Evolutionary conservation across 2,329 filamentous ascomycete species (phyloP).

Genomic region (Talaromyces rugulosus): DNA sequence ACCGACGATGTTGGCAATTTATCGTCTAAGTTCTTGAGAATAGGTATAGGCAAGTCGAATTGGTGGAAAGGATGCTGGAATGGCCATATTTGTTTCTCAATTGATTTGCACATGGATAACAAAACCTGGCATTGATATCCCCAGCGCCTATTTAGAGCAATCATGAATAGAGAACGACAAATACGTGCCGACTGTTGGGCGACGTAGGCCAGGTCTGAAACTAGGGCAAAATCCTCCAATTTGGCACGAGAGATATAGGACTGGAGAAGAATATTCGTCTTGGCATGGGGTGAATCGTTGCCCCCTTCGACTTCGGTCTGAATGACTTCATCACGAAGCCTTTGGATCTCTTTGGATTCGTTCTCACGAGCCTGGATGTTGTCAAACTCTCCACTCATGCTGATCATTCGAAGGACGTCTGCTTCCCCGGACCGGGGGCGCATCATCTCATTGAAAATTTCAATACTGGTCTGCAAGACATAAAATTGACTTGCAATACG

Average conservation of each 20-base stretch:
- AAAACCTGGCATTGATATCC: constrained; percentile 91
- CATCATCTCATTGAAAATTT: constrained; percentile 98
- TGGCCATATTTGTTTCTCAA: constrained; percentile 93
- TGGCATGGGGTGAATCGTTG: constrained; percentile 68
- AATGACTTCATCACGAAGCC: constrained; percentile 65
- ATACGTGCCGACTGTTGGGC: constrained; percentile 94
- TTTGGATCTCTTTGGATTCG: constrained; percentile 80
- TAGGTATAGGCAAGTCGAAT: constrained; percentile 80
- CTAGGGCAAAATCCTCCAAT: constrained; percentile 87
- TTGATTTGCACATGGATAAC: constrained; percentile 89
- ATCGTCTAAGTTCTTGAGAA: constrained; percentile 80
- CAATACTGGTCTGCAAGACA: constrained; percentile 85
- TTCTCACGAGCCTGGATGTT: constrained; percentile 90
- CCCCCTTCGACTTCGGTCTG: constrained; percentile 74
- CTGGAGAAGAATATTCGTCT: constrained; percentile 93
- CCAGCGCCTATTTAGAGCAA: constrained; percentile 91
- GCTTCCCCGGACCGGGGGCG: constrained; percentile 77
- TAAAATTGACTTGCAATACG: constrained; percentile 97
- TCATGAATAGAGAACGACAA: constrained; percentile 93
- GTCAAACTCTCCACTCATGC: constrained; percentile 96
- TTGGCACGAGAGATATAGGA: constrained; percentile 86
- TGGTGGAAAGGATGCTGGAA: constrained; percentile 93
- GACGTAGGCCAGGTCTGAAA: constrained; percentile 90
- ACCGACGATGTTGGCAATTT: constrained; percentile 70
- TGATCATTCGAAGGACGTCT: constrained; percentile 92